Conservation (phyloP, 495 filamentous ascomycete species). For the Entonaema liquescens region DNA sequence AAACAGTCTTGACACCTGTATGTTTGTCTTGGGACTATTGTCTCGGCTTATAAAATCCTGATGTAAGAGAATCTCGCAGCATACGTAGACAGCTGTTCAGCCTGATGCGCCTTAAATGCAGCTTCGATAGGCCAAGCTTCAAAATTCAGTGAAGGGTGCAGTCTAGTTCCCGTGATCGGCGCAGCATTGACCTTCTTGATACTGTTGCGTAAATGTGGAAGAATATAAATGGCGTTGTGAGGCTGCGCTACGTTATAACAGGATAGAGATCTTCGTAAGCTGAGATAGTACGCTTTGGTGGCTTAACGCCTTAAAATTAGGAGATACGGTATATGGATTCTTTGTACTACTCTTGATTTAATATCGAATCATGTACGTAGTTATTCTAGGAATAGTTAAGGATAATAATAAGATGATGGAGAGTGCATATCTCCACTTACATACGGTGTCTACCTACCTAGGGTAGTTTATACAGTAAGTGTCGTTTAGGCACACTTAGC, state of each 20-base stretch:
- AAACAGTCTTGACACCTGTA: neutral
- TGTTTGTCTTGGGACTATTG: neutral
- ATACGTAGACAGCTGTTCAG: neutral
- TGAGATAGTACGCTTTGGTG: slow-evolving; percentile 12
- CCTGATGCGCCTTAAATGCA: neutral
- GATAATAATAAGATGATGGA: neutral
- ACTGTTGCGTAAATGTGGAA: neutral
- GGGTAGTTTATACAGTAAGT: neutral
- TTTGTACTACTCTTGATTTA: neutral
- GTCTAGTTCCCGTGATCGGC: slow-evolving; percentile 11
- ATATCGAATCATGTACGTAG: neutral
- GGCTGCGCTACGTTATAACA: slow-evolving; percentile 12
- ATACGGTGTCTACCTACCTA: neutral
- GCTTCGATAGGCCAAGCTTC: neutral
- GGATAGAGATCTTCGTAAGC: slow-evolving; percentile 26
- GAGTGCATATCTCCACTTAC: neutral
- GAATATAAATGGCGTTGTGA: slow-evolving; percentile 2
- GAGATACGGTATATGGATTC: neutral
- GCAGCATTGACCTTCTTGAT: neutral
- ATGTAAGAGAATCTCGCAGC: neutral
- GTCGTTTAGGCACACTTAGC: neutral
- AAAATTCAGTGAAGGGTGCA: neutral
- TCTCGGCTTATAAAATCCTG: neutral
- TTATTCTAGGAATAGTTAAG: neutral
- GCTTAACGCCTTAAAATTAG: slow-evolving; percentile 13